Evolutionary conservation across 2,329 filamentous ascomycete genomes (phyloP), one percentile per base, ranked within the genome.

Genomic region (Parafenestella ontariensis): DNA sequence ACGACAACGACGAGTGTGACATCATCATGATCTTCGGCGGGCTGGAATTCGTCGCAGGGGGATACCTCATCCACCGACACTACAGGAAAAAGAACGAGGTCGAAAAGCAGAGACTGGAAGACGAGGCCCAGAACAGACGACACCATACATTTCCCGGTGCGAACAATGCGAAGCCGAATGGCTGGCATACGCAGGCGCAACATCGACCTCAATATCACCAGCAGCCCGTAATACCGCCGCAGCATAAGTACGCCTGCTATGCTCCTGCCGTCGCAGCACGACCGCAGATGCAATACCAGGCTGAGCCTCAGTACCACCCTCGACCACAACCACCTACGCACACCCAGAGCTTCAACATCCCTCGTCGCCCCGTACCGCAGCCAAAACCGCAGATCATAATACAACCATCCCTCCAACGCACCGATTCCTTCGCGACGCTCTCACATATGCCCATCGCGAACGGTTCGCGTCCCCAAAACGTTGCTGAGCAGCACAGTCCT

Each of bases 21-120:
- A 69, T 56, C 65, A 69, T 56, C 61, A 76, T 76, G 73, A 65
- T 76, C 47, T 65, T 76, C 28, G 73, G 73, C n/a, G 73, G 73
- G n/a, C 66, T 76, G 1, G 73, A 76, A 49, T 49, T 76, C 23
- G 65, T 75, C 44, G 69, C 70, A 26, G 73, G 70, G 36, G 73
- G 71, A 26, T 72, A 72, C 42, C 58, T 76, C 6, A 47, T 71
- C 21, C 71, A 76, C 56, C 66, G 65, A 28, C 66, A 75, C 46
- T 65, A 73, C 49, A 72, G 71, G 51, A 70, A 73, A 49, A 74
- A 74, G 56, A 66, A 70, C 40, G 64, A 42, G 18, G 8, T 21
- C n/a, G 41, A 71, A 55, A 70, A 71, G 59, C 65, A 64, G 52
- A 61, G 56, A 44, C 56, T 68, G 15, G 54, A 67, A 40, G 58